Conservation (phyloP, 2,329 filamentous ascomycete species). For the Paracamarosporium sp. region DNA sequence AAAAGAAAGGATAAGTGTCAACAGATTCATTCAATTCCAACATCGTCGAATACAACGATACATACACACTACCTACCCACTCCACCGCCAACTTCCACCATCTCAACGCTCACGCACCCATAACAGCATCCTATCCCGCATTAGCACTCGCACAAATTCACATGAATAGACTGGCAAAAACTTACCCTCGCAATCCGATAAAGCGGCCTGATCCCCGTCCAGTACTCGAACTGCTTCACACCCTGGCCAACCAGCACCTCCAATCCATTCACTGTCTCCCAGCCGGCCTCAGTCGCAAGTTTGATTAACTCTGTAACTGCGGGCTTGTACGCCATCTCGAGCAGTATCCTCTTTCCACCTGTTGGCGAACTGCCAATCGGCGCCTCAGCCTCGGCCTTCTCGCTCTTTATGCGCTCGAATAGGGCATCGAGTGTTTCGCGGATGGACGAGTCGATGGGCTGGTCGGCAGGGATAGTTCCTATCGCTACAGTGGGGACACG, state of each 20-base stretch:
- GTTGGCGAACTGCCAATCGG: slow-evolving; percentile 24
- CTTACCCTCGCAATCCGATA: slow-evolving; percentile 72
- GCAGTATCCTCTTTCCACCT: slow-evolving; percentile 61
- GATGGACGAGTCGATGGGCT: slow-evolving; percentile 77
- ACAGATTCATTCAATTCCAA: too few species aligned
- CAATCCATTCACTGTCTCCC: slow-evolving; percentile 83
- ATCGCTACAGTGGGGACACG: slow-evolving; percentile 74
- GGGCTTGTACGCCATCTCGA: slow-evolving; percentile 98
- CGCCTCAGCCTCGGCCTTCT: slow-evolving; percentile 19
- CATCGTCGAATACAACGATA: too few species aligned
- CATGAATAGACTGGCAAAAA: slow-evolving; percentile 11
- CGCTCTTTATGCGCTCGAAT: slow-evolving; percentile 50
- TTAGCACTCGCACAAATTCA: slow-evolving; percentile 4
- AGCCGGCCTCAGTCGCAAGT: slow-evolving; percentile 77
- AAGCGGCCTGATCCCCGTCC: slow-evolving; percentile 80
- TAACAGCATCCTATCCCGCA: slow-evolving; percentile 24
- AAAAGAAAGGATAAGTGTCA: too few species aligned
- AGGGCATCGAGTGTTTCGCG: slow-evolving; percentile 67
- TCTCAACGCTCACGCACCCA: slow-evolving; percentile 13
- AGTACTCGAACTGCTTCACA: slow-evolving; percentile 83
- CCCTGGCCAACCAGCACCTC: slow-evolving; percentile 90
- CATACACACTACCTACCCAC: too few species aligned
- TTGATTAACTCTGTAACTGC: slow-evolving; percentile 83
- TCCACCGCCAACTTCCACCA: too few species aligned
- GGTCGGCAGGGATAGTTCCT: slow-evolving; percentile 89